These are phyloP conservation scores for Ceratobasidium sp. DNA, from an alignment of 1,284 basidiomycete species.

Conservation along the genomic window DNA sequence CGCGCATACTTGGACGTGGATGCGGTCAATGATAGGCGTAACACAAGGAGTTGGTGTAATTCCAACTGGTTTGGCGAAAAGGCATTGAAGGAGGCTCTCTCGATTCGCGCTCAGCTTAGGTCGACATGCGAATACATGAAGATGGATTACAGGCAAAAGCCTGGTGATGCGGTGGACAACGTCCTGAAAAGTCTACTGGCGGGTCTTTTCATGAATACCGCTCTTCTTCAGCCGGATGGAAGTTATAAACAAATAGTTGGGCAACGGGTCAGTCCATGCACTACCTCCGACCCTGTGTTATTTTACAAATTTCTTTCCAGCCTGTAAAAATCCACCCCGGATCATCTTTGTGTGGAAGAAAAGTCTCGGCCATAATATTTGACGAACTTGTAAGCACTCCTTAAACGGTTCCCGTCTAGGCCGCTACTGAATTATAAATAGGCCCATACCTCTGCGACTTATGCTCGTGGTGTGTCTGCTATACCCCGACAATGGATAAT, in stretches of 20 bases:
- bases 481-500: conserved; percentile 71
- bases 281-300: neutral
- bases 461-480: conserved; percentile 86
- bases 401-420: conserved; percentile 1
- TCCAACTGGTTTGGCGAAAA: conserved; percentile 87
- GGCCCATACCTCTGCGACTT: conserved; percentile 86
- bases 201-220: conserved; percentile 84
- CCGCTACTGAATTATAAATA: conserved; percentile 50
- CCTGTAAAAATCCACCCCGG: conserved; percentile 89
- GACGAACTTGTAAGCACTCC: conserved; percentile 80
- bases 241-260: conserved; percentile 86
- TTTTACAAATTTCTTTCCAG: conserved; percentile 55
- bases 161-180: conserved; percentile 68
- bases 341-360: conserved; percentile 80
- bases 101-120: conserved; percentile 84
- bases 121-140: conserved; percentile 69
- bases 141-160: conserved; percentile 69
- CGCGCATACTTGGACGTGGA: conserved; percentile 74
- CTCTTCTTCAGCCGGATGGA: conserved; percentile 82
- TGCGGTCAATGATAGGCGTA: conserved; percentile 43
- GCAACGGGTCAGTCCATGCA: conserved; percentile 66
- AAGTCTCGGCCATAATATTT: conserved; percentile 85
- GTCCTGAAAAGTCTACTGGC: conserved; percentile 74
- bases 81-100: conserved; percentile 82
- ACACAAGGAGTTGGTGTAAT: conserved; percentile 71